Percentiles rank a stretch among this genome's conserved stretches.
Evolutionary conservation across 441 rosid genomes (phyloP).

Genomic region (Kokia cookei): DNA sequence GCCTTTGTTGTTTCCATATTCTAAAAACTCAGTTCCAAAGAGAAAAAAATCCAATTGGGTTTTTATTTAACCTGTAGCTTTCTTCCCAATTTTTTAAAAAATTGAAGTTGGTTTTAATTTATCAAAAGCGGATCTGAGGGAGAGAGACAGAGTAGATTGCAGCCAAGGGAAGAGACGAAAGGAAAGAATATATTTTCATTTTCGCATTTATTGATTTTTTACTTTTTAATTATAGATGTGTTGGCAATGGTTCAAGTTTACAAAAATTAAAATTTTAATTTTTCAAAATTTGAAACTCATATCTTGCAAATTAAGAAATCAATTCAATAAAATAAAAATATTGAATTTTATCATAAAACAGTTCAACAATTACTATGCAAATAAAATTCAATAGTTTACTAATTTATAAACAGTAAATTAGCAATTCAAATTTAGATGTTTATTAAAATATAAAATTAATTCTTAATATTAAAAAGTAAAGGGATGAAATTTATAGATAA

Average conservation of each 20-base stretch:
- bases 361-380: too few species aligned
- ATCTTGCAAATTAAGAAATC: too few species aligned
- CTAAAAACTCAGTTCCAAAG: slow-evolving; percentile 12
- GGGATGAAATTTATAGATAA: too few species aligned
- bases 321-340: too few species aligned
- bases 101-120: neutral
- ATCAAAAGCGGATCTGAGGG: neutral
- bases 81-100: neutral
- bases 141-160: neutral
- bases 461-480: too few species aligned
- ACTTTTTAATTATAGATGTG: neutral
- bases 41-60: neutral
- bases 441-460: too few species aligned
- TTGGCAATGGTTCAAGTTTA: neutral
- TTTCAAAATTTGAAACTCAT: neutral
- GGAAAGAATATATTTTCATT: neutral
- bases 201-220: neutral
- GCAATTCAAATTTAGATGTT: too few species aligned
- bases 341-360: too few species aligned
- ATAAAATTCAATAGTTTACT: too few species aligned
- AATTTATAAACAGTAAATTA: too few species aligned
- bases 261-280: neutral
- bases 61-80: neutral
- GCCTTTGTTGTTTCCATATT: slow-evolving; percentile 13
- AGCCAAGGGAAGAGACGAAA: neutral